Conservation (phyloP, 2,329 filamentous ascomycete species). For the Metarhizium robertsii region DNA sequence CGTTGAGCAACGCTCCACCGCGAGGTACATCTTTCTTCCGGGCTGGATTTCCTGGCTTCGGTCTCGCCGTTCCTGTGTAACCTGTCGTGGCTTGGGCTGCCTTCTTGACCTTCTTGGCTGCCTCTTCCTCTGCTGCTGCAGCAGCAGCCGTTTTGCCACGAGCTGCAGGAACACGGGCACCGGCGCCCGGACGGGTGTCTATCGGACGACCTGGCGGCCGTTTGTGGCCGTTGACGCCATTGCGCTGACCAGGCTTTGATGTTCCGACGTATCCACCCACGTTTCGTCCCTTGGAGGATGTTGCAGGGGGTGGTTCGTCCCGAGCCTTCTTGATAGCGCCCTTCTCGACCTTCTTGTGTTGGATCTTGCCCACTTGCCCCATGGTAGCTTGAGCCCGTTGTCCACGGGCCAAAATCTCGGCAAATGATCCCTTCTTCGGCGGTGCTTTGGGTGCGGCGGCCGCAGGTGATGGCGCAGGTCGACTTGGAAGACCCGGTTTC, state of each 20-base stretch:
- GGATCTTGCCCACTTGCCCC: conserved; percentile 60
- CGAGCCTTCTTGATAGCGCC: conserved; percentile 44
- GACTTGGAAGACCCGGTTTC: conserved; percentile 11
- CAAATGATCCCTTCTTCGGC: conserved; percentile 65
- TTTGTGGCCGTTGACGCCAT: conserved; percentile 11
- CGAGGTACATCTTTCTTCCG: conserved; percentile 26
- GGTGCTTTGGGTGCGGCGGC: conserved; percentile 33
- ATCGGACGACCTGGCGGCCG: conserved; percentile 1
- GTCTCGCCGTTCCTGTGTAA: conserved; percentile 55
- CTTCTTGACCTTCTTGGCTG: conserved; percentile 52
- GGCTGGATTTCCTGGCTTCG: conserved; percentile 30
- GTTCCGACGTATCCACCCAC: conserved; percentile 21
- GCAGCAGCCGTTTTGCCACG: conserved; percentile 8
- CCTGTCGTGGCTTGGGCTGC: conserved; percentile 53
- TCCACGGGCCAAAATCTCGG: conserved; percentile 64
- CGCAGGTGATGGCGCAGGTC: conserved; percentile 15
- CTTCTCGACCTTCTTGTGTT: conserved; percentile 65
- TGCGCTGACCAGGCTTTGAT: conserved; percentile 18
- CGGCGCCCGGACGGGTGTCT: conserved; percentile 1
- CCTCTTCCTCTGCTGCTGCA: conserved; percentile 18
- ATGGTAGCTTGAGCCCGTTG: conserved; percentile 54
- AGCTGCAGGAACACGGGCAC: conserved; percentile 2
- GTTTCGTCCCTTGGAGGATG: conserved; percentile 16
- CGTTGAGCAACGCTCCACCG: conserved; percentile 32
- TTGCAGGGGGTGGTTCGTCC: conserved; percentile 22